Conservation (phyloP, 192 early-diverging fungal genomes). For the Globomyces pollinis-pini region DNA sequence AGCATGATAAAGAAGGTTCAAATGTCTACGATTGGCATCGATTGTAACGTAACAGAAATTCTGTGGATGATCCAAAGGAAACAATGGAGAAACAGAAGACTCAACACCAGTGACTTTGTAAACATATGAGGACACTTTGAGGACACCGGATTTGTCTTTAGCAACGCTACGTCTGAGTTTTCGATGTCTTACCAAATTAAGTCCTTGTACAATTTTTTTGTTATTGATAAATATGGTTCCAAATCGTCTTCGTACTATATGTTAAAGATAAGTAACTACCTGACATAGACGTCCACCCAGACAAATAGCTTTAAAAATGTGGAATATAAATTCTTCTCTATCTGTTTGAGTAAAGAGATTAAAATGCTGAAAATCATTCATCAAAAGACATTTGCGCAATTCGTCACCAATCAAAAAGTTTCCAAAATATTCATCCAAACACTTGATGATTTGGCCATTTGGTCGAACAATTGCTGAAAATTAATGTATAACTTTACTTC, state of each 20-base stretch:
- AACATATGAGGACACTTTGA: conserved; percentile 30
- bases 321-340: conserved; percentile 44
- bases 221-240: conserved; percentile 34
- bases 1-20: conserved; percentile 47
- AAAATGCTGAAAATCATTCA: conserved; percentile 28
- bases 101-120: conserved; percentile 31
- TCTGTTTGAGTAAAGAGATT: conserved; percentile 27
- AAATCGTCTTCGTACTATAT: conserved; percentile 41
- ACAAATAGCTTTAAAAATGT: conserved; percentile 39
- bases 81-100: conserved; percentile 38
- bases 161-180: conserved; percentile 21
- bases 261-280: neutral
- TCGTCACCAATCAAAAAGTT: conserved; percentile 41
- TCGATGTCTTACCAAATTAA: conserved; percentile 28
- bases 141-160: conserved; percentile 21
- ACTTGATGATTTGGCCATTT: conserved; percentile 40
- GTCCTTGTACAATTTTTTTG: conserved; percentile 45
- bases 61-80: conserved; percentile 49
- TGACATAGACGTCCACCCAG: conserved; percentile 46
- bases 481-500: neutral
- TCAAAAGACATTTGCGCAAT: conserved; percentile 37
- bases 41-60: conserved; percentile 47
- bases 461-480: conserved; percentile 25
- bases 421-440: conserved; percentile 40
- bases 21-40: conserved; percentile 32